These are phyloP conservation scores for Naganishia vaughanmartiniae DNA, from an alignment of 768 basidiomycete genomes.

Conservation along the genomic window DNA sequence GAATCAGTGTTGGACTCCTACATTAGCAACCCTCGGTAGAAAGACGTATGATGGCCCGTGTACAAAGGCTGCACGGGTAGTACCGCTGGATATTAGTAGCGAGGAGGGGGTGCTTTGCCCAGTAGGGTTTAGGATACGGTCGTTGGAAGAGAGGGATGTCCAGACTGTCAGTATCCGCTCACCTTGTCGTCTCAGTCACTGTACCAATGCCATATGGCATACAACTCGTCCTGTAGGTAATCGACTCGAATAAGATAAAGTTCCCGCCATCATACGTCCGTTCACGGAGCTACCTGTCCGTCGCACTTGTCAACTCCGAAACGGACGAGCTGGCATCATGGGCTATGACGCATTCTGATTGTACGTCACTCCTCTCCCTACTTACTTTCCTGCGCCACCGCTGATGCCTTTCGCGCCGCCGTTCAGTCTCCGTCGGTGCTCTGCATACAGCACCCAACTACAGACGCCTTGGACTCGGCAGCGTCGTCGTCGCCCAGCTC, in stretches of 20 bases:
- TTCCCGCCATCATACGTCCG: conserved; percentile 1
- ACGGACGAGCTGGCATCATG: conserved; percentile 15
- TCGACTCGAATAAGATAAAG: conserved; percentile 18
- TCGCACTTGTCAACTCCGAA: conserved; percentile 4
- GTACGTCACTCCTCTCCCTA: neutral
- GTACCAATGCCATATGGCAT: neutral
- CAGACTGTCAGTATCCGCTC: neutral
- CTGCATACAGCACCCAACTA: conserved; percentile 1
- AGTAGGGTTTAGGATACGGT: neutral
- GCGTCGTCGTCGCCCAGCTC: neutral
- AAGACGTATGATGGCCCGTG: neutral
- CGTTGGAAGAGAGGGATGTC: conserved; percentile 2
- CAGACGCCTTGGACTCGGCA: neutral
- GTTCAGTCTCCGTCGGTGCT: conserved; percentile 4
- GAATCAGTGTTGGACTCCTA: conserved; percentile 12
- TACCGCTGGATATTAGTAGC: neutral
- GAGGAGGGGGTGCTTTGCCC: neutral
- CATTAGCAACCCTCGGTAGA: neutral
- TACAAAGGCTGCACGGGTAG: conserved; percentile 5
- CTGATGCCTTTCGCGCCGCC: neutral
- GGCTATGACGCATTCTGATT: conserved; percentile 3
- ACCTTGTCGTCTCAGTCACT: neutral
- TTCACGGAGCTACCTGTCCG: neutral
- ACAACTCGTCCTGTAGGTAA: neutral
- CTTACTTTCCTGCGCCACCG: neutral